phyloP scores from a whole-genome alignment of 805 yeast species.

The Saccharomycopsis lassenensis region DNA sequence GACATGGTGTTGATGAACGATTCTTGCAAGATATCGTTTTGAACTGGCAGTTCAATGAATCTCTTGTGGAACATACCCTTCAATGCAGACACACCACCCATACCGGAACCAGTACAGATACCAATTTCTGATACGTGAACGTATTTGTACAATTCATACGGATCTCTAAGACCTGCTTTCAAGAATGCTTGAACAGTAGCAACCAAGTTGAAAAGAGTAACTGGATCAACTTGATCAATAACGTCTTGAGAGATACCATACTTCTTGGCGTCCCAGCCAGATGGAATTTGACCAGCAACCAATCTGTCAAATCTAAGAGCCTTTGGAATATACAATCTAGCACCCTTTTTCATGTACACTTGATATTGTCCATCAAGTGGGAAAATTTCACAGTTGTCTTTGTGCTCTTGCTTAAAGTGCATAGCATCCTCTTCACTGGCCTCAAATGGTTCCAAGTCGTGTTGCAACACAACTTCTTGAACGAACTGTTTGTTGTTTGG shows the following conservation, averaged over 20 bases:
- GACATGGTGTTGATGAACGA: conserved; percentile 98
- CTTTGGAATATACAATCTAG: conserved; percentile 81
- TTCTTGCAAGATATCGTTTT: conserved; percentile 94
- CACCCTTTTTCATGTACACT: conserved; percentile 86
- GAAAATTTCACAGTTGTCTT: conserved; percentile 85
- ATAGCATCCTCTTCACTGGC: conserved; percentile 91
- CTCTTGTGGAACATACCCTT: conserved; percentile 98
- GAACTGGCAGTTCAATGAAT: conserved; percentile 86
- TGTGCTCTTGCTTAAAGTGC: conserved; percentile 89
- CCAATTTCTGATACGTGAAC: conserved; percentile 98
- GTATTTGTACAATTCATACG: conserved; percentile 96
- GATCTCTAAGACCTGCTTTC: conserved; percentile 93
- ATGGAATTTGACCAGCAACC: conserved; percentile 67
- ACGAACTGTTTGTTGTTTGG: conserved; percentile 87
- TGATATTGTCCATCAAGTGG: conserved; percentile 88
- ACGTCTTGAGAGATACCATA: conserved; percentile 95
- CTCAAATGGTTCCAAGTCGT: conserved; percentile 93
- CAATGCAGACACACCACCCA: conserved; percentile 98
- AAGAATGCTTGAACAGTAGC: conserved; percentile 92
- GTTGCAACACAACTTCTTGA: conserved; percentile 95
- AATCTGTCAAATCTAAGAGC: conserved; percentile 23
- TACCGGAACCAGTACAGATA: conserved; percentile 99
- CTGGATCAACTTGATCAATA: conserved; percentile 89
- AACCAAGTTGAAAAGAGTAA: conserved; percentile 86
- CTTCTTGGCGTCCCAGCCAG: conserved; percentile 94